These are phyloP conservation scores for Colletotrichum truncatum DNA, from an alignment of 2,329 filamentous ascomycete genomes.

Conservation along the genomic window DNA sequence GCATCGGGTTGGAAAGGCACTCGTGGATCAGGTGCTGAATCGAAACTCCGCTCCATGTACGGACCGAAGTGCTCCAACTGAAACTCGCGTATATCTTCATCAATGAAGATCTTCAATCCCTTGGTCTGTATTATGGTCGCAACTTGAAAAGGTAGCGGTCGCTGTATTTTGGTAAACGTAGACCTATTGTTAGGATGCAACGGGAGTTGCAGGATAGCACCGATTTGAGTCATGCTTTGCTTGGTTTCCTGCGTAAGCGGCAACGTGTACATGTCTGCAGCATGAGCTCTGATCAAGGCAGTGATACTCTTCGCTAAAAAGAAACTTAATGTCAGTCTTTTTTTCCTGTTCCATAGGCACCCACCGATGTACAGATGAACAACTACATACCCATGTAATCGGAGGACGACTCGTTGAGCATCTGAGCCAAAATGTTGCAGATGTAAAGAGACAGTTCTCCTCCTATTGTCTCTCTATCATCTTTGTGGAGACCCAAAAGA, in stretches of 20 bases:
- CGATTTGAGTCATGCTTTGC: not conserved
- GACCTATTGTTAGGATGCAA: not conserved
- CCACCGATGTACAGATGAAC: not conserved
- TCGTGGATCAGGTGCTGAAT: slow-evolving; percentile 72
- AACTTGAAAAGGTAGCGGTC: not conserved
- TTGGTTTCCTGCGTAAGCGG: not conserved
- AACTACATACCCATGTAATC: not conserved
- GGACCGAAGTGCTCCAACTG: slow-evolving; percentile 76
- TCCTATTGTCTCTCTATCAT: slow-evolving; percentile 42
- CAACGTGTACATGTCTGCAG: not conserved
- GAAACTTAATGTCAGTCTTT: not conserved
- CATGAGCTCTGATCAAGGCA: not conserved
- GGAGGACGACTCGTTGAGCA: not conserved
- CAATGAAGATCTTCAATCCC: not conserved
- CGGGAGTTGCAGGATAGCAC: not conserved
- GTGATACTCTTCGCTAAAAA: not conserved
- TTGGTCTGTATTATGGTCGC: not conserved
- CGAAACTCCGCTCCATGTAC: slow-evolving; percentile 79
- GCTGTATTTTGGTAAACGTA: not conserved
- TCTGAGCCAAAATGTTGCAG: slow-evolving; percentile 41
- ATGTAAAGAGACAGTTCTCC: slow-evolving; percentile 46
- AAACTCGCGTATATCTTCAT: slow-evolving; percentile 53
- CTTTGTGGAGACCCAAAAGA: slow-evolving; percentile 36
- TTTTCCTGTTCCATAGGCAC: not conserved
- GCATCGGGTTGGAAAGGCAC: slow-evolving; percentile 78